A percentile compares a stretch with the other conserved stretches of the same genome.
phyloP scores from a whole-genome alignment of 2,329 filamentous ascomycete species.

The Penicillium olsonii region DNA sequence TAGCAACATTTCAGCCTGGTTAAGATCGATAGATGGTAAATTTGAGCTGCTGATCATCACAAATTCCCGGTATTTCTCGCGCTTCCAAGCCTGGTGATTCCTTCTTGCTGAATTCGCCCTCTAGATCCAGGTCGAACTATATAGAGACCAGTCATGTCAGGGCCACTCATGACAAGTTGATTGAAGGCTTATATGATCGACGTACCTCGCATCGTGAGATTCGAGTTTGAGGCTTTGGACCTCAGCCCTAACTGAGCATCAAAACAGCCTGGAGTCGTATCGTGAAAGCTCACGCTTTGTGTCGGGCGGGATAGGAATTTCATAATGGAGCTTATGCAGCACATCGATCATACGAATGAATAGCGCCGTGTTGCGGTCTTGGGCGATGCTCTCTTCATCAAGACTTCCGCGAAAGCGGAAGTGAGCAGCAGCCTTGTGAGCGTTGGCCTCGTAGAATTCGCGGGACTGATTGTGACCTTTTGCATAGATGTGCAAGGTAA shows the following conservation, averaged over 20 bases:
- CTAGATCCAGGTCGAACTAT: too few relatives aligned
- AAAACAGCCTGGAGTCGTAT: background rate
- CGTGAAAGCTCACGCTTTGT: background rate
- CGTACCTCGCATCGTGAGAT: background rate
- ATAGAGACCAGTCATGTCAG: too few relatives aligned
- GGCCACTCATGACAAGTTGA: too few relatives aligned
- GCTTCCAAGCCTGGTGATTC: too few relatives aligned
- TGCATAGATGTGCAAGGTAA: conserved; percentile 5
- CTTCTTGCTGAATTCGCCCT: too few relatives aligned
- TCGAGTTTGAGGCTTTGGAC: background rate
- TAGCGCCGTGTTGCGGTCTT: background rate
- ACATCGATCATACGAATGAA: conserved; percentile 3
- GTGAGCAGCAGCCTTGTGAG: background rate
- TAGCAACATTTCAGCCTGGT: too few relatives aligned
- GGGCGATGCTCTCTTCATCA: background rate
- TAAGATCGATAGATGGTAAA: too few relatives aligned
- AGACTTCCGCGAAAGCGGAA: background rate
- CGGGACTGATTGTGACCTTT: background rate
- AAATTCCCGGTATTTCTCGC: too few relatives aligned
- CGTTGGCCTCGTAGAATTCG: conserved; percentile 5
- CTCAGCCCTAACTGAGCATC: background rate
- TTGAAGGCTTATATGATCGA: background rate
- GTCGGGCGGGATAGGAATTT: background rate
- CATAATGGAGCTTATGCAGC: background rate
- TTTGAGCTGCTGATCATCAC: too few relatives aligned